Conservation (phyloP, 139 green algal species). For the Mesotaenium endlicherianum region DNA sequence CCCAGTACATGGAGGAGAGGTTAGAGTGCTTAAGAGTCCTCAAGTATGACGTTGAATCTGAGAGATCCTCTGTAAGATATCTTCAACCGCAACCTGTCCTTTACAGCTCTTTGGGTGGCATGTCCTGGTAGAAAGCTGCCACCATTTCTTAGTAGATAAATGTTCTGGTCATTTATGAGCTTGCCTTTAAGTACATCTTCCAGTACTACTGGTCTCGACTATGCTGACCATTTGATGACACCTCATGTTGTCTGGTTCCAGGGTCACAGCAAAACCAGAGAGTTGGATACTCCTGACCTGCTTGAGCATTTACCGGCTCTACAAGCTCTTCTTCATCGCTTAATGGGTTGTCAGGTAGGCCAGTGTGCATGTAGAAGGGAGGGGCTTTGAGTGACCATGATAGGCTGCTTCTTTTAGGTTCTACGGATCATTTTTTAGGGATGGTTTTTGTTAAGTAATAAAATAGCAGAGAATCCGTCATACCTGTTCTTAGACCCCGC, state of each 20-base stretch:
- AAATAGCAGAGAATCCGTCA: neutral
- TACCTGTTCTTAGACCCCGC: neutral
- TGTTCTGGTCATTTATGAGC: no score
- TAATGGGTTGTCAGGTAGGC: constrained; percentile 71
- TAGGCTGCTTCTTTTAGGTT: no score
- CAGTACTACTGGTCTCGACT: no score
- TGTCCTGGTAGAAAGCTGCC: no score
- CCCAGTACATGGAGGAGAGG: constrained; percentile 84
- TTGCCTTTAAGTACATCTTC: no score
- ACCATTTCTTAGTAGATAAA: no score
- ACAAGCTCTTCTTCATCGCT: constrained; percentile 74
- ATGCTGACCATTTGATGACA: no score
- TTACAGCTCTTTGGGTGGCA: no score
- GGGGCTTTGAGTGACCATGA: no score
- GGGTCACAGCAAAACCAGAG: constrained; percentile 42
- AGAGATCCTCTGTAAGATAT: constrained; percentile 46
- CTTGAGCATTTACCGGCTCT: constrained; percentile 78
- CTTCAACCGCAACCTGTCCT: no score
- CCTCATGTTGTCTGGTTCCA: neutral
- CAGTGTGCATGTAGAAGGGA: neutral
- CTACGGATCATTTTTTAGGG: no score
- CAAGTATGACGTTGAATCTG: constrained; percentile 49
- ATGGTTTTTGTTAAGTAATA: no score
- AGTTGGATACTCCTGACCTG: constrained; percentile 61
- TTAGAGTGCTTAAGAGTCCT: constrained; percentile 46